Evolutionary conservation across 441 rosid genomes (phyloP).

Genomic region (Gossypium armourianum): DNA sequence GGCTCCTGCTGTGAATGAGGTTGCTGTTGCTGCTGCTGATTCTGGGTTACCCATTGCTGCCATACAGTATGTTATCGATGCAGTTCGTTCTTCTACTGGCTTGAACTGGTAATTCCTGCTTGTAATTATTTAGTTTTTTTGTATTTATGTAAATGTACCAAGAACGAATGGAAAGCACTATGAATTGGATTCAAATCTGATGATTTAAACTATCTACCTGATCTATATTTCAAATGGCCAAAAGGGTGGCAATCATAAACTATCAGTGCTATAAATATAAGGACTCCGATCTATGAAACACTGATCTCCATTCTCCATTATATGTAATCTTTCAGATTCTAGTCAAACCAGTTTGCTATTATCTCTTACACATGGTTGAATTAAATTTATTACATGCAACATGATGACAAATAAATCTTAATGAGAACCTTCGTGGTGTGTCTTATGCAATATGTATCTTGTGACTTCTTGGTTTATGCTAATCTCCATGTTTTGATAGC

Average conservation of each 20-base stretch:
- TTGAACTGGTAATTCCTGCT: slow-evolving; percentile 43
- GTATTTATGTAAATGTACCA: not conserved
- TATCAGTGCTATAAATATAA: not conserved
- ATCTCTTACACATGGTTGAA: not conserved
- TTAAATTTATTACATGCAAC: not conserved
- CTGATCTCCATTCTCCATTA: not conserved
- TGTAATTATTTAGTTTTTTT: not conserved
- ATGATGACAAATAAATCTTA: not conserved
- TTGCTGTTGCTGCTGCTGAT: slow-evolving; percentile 71
- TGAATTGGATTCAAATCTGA: not conserved
- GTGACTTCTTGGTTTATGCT: slow-evolving; percentile 1
- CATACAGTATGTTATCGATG: slow-evolving; percentile 60
- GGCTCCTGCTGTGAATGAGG: slow-evolving; percentile 55
- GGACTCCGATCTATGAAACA: not conserved
- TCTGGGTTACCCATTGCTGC: slow-evolving; percentile 48
- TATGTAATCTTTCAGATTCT: not conserved
- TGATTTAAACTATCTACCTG: not conserved
- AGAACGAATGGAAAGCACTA: not conserved
- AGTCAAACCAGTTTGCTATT: not conserved
- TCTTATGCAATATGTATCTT: not conserved
- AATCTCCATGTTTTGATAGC: not conserved
- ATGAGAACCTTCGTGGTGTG: not conserved
- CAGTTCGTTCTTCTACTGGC: slow-evolving; percentile 55
- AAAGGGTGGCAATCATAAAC: not conserved
- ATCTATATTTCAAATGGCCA: not conserved